Conservation (phyloP, 225 moss, liverwort and hornwort genomes). For the Antitrichia curtipendula region DNA sequence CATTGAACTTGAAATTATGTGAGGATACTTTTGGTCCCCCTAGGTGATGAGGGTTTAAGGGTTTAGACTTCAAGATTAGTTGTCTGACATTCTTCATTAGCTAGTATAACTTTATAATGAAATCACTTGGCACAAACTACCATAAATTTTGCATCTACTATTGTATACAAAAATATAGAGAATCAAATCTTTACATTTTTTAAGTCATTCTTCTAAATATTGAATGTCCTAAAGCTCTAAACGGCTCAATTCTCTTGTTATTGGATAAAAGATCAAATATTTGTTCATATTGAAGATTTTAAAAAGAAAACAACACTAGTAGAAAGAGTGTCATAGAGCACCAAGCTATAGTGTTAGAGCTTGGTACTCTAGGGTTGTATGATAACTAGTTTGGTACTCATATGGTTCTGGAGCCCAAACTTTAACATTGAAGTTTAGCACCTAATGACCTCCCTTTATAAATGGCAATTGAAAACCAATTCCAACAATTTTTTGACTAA, state of each 20-base stretch:
- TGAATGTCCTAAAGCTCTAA: not conserved
- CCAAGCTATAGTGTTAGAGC: not conserved
- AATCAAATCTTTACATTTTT: not conserved
- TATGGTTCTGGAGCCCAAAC: not conserved
- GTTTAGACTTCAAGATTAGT: not conserved
- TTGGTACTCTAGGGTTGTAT: not conserved
- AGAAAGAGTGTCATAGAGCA: rapidly evolving
- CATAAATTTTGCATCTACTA: not conserved
- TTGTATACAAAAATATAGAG: not conserved
- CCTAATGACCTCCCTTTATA: rapidly evolving
- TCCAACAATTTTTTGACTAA: not conserved
- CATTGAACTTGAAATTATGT: no score
- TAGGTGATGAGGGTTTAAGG: no score
- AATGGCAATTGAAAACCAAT: not conserved
- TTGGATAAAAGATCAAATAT: not conserved
- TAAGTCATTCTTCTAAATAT: rapidly evolving
- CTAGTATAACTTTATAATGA: not conserved
- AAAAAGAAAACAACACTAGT: not conserved
- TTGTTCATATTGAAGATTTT: not conserved
- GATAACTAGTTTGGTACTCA: rapidly evolving
- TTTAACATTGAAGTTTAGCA: not conserved
- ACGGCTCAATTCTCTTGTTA: not conserved
- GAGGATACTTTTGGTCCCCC: no score
- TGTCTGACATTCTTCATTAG: not conserved
- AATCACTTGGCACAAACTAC: not conserved